A percentile compares a stretch with the other conserved stretches of the same genome.
Conservation (phyloP, 83 land plant genomes). For the Diphasiastrum complanatum region DNA sequence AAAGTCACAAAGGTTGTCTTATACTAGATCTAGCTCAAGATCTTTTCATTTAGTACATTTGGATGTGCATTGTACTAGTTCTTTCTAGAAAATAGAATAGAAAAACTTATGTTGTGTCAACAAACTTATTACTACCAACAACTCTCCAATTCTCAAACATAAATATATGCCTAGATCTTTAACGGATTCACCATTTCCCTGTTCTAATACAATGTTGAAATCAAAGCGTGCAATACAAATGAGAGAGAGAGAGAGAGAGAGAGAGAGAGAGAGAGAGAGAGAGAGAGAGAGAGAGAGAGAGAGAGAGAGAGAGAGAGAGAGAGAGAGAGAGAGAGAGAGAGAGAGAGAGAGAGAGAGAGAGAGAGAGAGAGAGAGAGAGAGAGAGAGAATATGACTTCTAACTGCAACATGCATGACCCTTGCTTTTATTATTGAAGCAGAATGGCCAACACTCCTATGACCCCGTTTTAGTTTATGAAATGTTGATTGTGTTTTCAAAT, state of each 20-base stretch:
- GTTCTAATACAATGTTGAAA: neutral
- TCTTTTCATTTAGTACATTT: too few species aligned
- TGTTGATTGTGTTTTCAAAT: too few species aligned
- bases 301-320: slow-evolving; percentile 17
- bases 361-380: neutral
- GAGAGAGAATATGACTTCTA: neutral
- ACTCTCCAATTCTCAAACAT: too few species aligned
- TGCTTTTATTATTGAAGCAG: too few species aligned
- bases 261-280: slow-evolving; percentile 11
- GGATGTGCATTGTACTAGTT: too few species aligned
- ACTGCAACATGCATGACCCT: neutral
- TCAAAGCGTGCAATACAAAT: neutral
- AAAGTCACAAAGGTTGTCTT: too few species aligned
- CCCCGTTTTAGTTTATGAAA: too few species aligned
- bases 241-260: slow-evolving; percentile 17
- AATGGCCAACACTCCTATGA: too few species aligned
- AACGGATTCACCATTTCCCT: neutral
- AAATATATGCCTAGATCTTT: slow-evolving; percentile 28
- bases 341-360: slow-evolving; percentile 11
- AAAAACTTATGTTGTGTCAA: too few species aligned
- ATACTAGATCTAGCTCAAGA: too few species aligned
- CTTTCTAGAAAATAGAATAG: too few species aligned
- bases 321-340: slow-evolving; percentile 16
- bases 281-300: slow-evolving; percentile 16
- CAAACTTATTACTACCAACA: too few species aligned